Evolutionary conservation across 495 filamentous ascomycete species (phyloP), one percentile per base, ranked within the genome.

Genomic region (Talaromyces liani): DNA sequence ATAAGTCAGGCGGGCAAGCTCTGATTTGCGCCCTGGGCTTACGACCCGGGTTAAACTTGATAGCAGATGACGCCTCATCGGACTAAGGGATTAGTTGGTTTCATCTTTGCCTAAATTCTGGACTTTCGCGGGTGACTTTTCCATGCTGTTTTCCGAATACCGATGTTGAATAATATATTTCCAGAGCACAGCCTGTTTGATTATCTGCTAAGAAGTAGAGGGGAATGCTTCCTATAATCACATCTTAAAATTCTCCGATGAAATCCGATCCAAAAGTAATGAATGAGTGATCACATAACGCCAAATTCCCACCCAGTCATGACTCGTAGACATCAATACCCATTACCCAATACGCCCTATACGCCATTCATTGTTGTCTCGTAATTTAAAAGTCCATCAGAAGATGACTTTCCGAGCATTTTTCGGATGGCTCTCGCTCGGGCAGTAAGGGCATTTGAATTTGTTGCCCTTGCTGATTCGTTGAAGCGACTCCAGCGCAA

Each of bases 391-490:
- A 9, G 29, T 10, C 70, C 63, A 83, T 57, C 88, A 73, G 63
- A 83, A 86, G 29, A 98, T 58, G 12, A 58, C 88, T 71, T 89
- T 86, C 70, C 79, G 86, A 9, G 92, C 91, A 54, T 96, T 91
- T 61, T 82, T 84, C 25, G 87, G 74, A 67, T 84, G 80, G 64
- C 88, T 91, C 75, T 98, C 95, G 59, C 75, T 86, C 4, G 94
- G 94, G 71, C 94, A 99, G 70, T 99, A 99, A 0, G 94, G 95
- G 67, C 94, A 99, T 73, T 98, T 99, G 79, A 96, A 91, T 57
- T 88, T 75, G 36, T 75, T 83, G 0, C 90, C 88, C 77, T 94
- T 97, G 58, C 87, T 87, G 41, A 96, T 72, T 61, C 84, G 82
- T 64, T 85, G 82, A 56, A 99, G 75, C 6, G 87, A 90, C 74